Base-by-base conservation (phyloP, 2,329 filamentous ascomycete genomes). In the Ascochyta viciae-villosae region DNA sequence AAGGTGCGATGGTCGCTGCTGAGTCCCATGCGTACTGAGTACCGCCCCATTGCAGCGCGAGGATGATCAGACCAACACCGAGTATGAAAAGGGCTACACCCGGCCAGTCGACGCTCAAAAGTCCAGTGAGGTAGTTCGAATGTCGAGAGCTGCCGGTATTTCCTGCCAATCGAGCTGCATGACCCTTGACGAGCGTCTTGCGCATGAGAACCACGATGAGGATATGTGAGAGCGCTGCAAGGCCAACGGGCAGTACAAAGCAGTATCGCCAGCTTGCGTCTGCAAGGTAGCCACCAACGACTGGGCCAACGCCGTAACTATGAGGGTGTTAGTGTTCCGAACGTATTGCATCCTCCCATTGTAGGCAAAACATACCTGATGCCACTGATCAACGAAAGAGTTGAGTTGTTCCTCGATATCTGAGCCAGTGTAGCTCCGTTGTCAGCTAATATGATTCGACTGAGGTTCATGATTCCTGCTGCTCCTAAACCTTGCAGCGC, bases 341-440 rank as follows among this genome's bases (percentile, higher is more conserved):
- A 9, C 3, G 6, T 4, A 22, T 31, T 31, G 23, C 24, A 10
- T 5, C 24, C 16, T 38, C 7, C 23, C 34, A 6, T 3, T 13
- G 1, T 5, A 2, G 8, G 15, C 23, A 23, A 3, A 16, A 55
- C 60, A 22, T 51, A 74, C 67, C 70, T 83, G 6, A 86, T 66
- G 0, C 86, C 87, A 7, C 81, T 81, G 1, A 88, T 78, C 8
- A 90, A 61, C 0, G 85, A 81, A 59, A 90, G 96, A 74, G n/a
- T 87, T 79, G 44, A 84, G 69, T 62, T 83, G 81, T 66, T 94
- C 89, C 68, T 88, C 85, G 54, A 96, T 80, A 59, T 93, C 85
- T 76, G 88, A 88, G 70, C 93, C 90, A 78, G 71, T 0, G 82
- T 83, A 6, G 90, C 86, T 54, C 84, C 84, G 13, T 55, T 55